Percentiles rank a stretch among this genome's conserved stretches.
Evolutionary conservation across 2,329 filamentous ascomycete genomes (phyloP).

Genomic region (Malbranchea zuffiana): DNA sequence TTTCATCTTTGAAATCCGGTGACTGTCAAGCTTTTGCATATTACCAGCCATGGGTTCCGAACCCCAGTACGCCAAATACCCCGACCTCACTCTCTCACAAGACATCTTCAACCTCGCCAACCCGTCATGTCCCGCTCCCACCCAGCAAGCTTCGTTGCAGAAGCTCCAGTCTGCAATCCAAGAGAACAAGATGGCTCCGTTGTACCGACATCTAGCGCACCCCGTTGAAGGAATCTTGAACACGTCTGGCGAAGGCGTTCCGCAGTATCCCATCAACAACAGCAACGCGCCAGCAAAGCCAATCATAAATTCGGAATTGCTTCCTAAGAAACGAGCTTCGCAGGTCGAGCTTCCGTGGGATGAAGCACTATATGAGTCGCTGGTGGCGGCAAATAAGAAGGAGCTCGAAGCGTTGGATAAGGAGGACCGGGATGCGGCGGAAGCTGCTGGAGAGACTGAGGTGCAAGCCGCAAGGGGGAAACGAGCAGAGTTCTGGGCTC

Average conservation of each 20-base stretch:
- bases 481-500: constrained; percentile 89
- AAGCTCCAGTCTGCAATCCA: constrained; percentile 53
- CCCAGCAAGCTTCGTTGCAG: constrained; percentile 48
- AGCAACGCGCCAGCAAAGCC: constrained; percentile 38
- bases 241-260: constrained; percentile 53
- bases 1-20: too few species aligned
- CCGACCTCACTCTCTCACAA: constrained; percentile 53
- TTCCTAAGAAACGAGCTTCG: constrained; percentile 58
- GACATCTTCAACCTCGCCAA: constrained; percentile 58
- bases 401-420: constrained; percentile 69
- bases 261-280: constrained; percentile 37
- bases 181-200: constrained; percentile 55
- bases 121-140: constrained; percentile 42
- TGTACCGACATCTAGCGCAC: constrained; percentile 56
- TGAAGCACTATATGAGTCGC: constrained; percentile 68
- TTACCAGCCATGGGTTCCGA: constrained; percentile 44
- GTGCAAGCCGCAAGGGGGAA: constrained; percentile 86
- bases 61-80: constrained; percentile 55
- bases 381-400: constrained; percentile 65
- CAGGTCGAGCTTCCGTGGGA: constrained; percentile 75
- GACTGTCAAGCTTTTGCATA: too few species aligned
- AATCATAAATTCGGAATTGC: constrained; percentile 58
- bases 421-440: constrained; percentile 84
- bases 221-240: constrained; percentile 69
- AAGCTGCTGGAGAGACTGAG: constrained; percentile 94